These are phyloP conservation scores for Pichia sp. DNA, from an alignment of 1,139 yeast species.

Conservation along the genomic window DNA sequence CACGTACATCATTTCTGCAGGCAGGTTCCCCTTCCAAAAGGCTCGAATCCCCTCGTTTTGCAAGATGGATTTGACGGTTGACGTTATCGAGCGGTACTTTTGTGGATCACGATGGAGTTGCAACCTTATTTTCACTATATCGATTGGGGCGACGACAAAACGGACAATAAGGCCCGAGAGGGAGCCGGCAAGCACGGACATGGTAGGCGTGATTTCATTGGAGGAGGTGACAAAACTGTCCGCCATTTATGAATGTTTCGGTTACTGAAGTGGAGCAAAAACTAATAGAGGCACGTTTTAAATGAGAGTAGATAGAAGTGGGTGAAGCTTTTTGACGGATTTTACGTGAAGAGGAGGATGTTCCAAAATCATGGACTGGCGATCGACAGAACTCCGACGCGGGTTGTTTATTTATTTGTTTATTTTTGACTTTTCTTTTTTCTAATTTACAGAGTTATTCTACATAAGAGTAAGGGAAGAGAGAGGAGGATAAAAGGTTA, in stretches of 20 bases:
- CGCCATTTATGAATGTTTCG: constrained; percentile 3
- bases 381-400: constrained; percentile 4
- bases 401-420: background rate
- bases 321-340: too few relatives aligned
- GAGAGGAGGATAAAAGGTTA: background rate
- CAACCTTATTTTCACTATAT: constrained; percentile 78
- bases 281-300: background rate
- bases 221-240: constrained; percentile 9
- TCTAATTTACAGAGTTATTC: constrained; percentile 1
- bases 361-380: background rate
- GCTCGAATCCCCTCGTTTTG: constrained; percentile 55
- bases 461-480: background rate
- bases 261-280: background rate
- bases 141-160: constrained; percentile 82
- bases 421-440: background rate
- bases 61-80: constrained; percentile 37
- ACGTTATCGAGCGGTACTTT: constrained; percentile 34
- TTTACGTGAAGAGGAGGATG: background rate
- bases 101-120: constrained; percentile 47
- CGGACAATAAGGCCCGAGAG: constrained; percentile 37
- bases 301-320: too few relatives aligned
- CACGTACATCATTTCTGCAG: constrained; percentile 83
- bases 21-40: constrained; percentile 92
- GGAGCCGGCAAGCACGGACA: constrained; percentile 31
- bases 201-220: constrained; percentile 12